These are phyloP conservation scores for Ganoderma lucidum DNA, from an alignment of 1,284 basidiomycete species.

Conservation along the genomic window DNA sequence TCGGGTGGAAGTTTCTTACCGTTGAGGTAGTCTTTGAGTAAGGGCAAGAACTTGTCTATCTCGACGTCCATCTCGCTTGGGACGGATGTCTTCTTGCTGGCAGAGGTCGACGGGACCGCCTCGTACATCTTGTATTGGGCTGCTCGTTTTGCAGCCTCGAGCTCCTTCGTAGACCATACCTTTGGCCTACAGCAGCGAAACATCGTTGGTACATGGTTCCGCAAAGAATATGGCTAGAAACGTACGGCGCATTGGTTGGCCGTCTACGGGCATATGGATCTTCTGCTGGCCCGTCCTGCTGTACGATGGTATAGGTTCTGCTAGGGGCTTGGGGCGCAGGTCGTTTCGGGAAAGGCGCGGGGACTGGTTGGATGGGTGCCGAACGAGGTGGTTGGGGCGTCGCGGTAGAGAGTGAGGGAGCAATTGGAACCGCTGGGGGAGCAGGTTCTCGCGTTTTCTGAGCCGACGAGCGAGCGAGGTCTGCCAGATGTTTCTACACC, in stretches of 20 bases:
- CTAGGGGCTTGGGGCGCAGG: conserved; percentile 10
- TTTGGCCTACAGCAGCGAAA: conserved; percentile 47
- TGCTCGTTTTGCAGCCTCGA: conserved; percentile 32
- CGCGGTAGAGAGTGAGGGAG: conserved; percentile 4
- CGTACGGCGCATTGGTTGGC: conserved; percentile 39
- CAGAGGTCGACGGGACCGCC: conserved; percentile 57
- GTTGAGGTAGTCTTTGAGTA: conserved; percentile 75
- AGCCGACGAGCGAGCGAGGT: conserved; percentile 30
- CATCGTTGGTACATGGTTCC: neutral
- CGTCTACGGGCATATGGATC: conserved; percentile 27
- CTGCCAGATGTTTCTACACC: conserved; percentile 27
- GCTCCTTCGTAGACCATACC: conserved; percentile 60
- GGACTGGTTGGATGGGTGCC: conserved; percentile 9
- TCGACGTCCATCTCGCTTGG: conserved; percentile 55
- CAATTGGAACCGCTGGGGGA: conserved; percentile 11
- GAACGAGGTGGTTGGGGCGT: conserved; percentile 11
- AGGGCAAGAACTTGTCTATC: conserved; percentile 76
- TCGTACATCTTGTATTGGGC: conserved; percentile 70
- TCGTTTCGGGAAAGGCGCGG: conserved; percentile 12
- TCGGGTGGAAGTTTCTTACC: conserved; percentile 47
- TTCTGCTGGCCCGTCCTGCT: conserved; percentile 20
- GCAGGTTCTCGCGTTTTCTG: conserved; percentile 26
- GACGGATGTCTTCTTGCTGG: conserved; percentile 38
- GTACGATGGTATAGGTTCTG: conserved; percentile 43
- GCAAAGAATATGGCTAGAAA: neutral